Percentiles rank a stretch among this genome's conserved stretches.
These are phyloP conservation scores for Misopates orontium DNA, from an alignment of 257 asterid species.

Conservation along the genomic window DNA sequence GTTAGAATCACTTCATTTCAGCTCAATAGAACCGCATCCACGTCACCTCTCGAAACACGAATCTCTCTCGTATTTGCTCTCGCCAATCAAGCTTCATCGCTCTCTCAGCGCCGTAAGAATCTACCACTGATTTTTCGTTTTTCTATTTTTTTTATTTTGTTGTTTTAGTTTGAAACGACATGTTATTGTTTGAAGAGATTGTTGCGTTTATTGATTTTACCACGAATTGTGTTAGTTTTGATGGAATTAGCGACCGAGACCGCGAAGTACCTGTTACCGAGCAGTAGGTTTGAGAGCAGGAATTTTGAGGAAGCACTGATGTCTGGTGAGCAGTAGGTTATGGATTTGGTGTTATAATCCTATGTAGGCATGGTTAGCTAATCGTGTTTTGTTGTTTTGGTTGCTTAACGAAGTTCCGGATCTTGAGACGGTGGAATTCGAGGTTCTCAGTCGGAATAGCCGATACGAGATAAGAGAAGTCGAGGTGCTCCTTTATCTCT, in stretches of 20 bases:
- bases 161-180: not conserved
- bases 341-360: not conserved
- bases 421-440: slow-evolving; percentile 76
- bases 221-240: slow-evolving; percentile 46
- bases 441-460: slow-evolving; percentile 56
- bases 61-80: slow-evolving; percentile 74
- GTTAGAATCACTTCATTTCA: slow-evolving; percentile 38
- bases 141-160: not conserved
- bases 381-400: not conserved
- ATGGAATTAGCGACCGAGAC: slow-evolving; percentile 65
- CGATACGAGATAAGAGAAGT: slow-evolving; percentile 80
- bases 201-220: no score
- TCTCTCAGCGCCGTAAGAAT: slow-evolving; percentile 66
- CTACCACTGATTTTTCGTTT: no score
- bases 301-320: slow-evolving; percentile 83
- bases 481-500: slow-evolving; percentile 47
- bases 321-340: slow-evolving; percentile 55
- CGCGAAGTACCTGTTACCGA: slow-evolving; percentile 60
- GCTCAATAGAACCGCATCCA: no score
- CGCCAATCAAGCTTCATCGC: slow-evolving; percentile 63
- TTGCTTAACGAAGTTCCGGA: slow-evolving; percentile 57
- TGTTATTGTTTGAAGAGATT: not conserved
- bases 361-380: not conserved
- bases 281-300: slow-evolving; percentile 56
- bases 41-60: slow-evolving; percentile 56